A percentile compares a stretch with the other conserved stretches of the same genome.
Evolutionary conservation across 768 basidiomycete species (phyloP).

Genomic region (Boletus reticuloceps): DNA sequence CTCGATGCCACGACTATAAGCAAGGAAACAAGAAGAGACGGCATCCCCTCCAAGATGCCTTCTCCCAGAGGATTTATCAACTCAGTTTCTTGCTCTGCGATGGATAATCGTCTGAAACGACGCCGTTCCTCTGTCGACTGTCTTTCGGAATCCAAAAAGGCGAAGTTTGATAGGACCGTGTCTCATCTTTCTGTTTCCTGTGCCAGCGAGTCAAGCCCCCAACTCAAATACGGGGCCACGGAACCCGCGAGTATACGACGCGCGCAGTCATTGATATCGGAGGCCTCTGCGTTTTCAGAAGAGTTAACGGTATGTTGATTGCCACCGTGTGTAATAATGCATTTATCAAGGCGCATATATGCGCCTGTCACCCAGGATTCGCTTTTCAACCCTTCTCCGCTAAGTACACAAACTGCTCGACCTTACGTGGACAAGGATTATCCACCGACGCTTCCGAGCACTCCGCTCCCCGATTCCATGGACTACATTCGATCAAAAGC

Average conservation of each 20-base stretch:
- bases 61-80: not conserved
- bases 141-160: slow-evolving; percentile 13
- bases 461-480: slow-evolving; percentile 24
- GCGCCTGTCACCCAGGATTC: slow-evolving; percentile 8
- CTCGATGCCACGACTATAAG: not conserved
- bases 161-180: slow-evolving; percentile 8
- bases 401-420: slow-evolving; percentile 1
- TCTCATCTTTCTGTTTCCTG: not conserved
- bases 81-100: not conserved
- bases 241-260: slow-evolving; percentile 41
- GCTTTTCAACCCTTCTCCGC: slow-evolving; percentile 1
- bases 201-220: not conserved
- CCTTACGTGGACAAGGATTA: not conserved
- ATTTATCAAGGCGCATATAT: slow-evolving; percentile 6
- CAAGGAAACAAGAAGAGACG: not conserved
- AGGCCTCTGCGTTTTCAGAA: slow-evolving; percentile 13
- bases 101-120: slow-evolving; percentile 10
- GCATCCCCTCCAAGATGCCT: not conserved
- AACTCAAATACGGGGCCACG: slow-evolving; percentile 22
- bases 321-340: not conserved
- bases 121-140: slow-evolving; percentile 2
- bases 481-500: slow-evolving; percentile 21
- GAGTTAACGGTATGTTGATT: slow-evolving; percentile 7
- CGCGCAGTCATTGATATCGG: slow-evolving; percentile 38
- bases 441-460: slow-evolving; percentile 24